phyloP scores from a whole-genome alignment of 2,329 filamentous ascomycete genomes.

The Aspergillus puulaauensis region DNA sequence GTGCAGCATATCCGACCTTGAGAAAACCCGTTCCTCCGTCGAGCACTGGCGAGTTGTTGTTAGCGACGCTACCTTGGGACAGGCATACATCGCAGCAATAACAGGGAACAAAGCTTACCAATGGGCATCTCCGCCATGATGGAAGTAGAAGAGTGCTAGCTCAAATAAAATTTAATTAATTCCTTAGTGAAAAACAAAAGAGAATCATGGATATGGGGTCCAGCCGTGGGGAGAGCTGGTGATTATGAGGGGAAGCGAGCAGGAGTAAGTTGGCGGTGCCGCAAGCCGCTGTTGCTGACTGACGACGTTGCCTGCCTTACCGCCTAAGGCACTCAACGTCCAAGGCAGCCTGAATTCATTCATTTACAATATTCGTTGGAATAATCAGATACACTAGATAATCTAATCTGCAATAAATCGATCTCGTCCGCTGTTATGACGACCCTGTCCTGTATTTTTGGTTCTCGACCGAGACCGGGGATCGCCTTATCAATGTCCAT shows the following conservation, averaged over 20 bases:
- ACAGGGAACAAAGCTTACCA: constrained; percentile 34
- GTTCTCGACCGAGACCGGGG: constrained; percentile 19
- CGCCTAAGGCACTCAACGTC: constrained; percentile 2
- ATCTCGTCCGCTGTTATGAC: background rate
- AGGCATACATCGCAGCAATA: constrained; percentile 8
- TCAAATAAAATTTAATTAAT: constrained; percentile 10
- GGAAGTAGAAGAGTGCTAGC: constrained; percentile 2
- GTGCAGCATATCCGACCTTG: constrained; percentile 97
- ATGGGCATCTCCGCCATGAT: constrained; percentile 52
- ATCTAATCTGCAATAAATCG: background rate
- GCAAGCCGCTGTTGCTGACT: constrained; percentile 10
- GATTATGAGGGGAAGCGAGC: constrained; percentile 9
- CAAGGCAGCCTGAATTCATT: background rate
- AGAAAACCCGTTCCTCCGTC: constrained; percentile 99
- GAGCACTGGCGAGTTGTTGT: constrained; percentile 66
- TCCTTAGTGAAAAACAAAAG: constrained; percentile 8
- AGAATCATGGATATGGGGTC: constrained; percentile 14
- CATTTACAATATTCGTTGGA: background rate
- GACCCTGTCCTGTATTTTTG: background rate
- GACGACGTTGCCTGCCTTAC: constrained; percentile 5
- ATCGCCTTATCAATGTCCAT: constrained; percentile 11
- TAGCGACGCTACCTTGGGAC: constrained; percentile 21
- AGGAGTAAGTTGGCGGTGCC: constrained; percentile 9
- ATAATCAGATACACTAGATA: background rate
- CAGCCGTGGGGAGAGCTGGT: constrained; percentile 12